A percentile compares a stretch with the other conserved stretches of the same genome.
Conservation (phyloP, 2,329 filamentous ascomycete genomes). For the Coleophoma eucalyptorum region DNA sequence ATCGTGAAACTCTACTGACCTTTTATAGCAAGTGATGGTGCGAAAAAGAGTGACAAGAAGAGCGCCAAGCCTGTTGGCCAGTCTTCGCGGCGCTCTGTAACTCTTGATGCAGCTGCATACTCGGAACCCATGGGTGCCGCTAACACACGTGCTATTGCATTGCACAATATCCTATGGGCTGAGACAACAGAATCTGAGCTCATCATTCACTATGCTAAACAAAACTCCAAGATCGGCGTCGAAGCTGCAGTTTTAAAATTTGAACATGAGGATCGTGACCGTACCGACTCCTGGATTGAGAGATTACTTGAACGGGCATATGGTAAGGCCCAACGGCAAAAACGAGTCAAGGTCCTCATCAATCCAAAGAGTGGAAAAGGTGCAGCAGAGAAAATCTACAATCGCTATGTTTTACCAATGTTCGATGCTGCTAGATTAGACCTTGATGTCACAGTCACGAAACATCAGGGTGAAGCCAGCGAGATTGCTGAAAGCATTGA, state of each 20-base stretch:
- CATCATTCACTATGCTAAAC: constrained; percentile 63
- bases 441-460: constrained; percentile 70
- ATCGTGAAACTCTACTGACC: neutral
- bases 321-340: constrained; percentile 58
- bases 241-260: constrained; percentile 58
- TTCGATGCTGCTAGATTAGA: constrained; percentile 76
- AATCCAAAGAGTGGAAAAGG: constrained; percentile 89
- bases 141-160: constrained; percentile 48
- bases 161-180: constrained; percentile 80
- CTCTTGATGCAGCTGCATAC: neutral
- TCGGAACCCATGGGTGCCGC: neutral
- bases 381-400: constrained; percentile 65
- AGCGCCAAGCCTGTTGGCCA: neutral
- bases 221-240: constrained; percentile 52
- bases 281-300: constrained; percentile 54
- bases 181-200: constrained; percentile 56
- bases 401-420: constrained; percentile 70
- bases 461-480: constrained; percentile 68
- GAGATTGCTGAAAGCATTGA: constrained; percentile 75
- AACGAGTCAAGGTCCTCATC: constrained; percentile 79
- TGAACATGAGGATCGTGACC: constrained; percentile 32
- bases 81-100: neutral
- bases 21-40: neutral
- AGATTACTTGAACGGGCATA: constrained; percentile 67
- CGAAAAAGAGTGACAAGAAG: neutral